Percentiles rank a stretch among this genome's conserved stretches.
Conservation (phyloP, 306 rosid genomes). For the Dryas alaskensis region DNA sequence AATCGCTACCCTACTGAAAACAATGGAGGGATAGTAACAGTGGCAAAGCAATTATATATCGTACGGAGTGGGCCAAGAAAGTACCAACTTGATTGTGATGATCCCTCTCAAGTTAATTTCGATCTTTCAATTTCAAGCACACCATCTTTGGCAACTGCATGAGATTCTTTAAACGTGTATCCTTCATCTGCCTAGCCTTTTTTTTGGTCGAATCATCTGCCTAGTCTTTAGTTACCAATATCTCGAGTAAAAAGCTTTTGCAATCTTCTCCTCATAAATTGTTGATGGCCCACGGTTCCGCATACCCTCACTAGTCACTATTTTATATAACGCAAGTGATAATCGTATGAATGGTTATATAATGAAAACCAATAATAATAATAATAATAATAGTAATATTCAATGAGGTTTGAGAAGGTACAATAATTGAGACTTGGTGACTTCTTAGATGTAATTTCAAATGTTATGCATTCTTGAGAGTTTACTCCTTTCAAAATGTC, state of each 20-base stretch:
- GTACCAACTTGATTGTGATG: background rate
- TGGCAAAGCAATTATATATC: background rate
- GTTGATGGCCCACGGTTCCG: background rate
- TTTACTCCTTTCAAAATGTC: background rate
- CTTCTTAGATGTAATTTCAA: background rate
- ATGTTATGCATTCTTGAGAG: background rate
- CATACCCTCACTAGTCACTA: background rate
- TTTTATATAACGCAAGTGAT: background rate
- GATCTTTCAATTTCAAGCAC: background rate
- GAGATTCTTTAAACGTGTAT: slow-evolving; percentile 1
- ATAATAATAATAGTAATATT: background rate
- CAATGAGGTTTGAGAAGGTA: background rate
- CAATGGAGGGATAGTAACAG: background rate
- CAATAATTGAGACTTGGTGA: background rate
- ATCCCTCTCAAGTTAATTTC: too few relatives aligned
- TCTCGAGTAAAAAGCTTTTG: background rate
- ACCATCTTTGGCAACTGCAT: background rate
- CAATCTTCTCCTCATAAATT: background rate
- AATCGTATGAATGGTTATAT: background rate
- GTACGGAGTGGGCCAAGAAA: background rate
- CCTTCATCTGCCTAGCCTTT: background rate
- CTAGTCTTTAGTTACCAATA: background rate
- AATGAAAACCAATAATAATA: background rate
- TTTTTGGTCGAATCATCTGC: too few relatives aligned
- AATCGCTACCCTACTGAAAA: background rate